Conservation (phyloP, 83 land plant genomes). For the Diphasiastrum complanatum region DNA sequence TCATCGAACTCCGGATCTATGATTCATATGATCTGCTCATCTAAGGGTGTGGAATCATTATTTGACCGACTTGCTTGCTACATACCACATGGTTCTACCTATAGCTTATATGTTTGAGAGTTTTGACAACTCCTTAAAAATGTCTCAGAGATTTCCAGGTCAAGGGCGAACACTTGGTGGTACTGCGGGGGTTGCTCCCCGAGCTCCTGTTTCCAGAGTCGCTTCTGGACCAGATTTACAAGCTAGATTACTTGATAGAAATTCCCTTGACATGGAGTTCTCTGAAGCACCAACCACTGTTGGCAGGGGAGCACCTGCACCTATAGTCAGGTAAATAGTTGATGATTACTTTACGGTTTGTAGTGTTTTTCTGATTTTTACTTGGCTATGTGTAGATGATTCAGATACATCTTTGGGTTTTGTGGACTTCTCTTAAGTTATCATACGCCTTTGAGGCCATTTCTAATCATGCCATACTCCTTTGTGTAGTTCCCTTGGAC, state of each 20-base stretch:
- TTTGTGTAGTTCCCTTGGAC: too few relatives aligned
- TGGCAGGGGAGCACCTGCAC: constrained; percentile 1
- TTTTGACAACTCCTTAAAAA: background rate
- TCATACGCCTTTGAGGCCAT: too few relatives aligned
- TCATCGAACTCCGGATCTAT: constrained; percentile 1
- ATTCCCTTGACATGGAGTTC: background rate
- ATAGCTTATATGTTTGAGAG: too few relatives aligned
- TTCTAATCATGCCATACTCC: too few relatives aligned
- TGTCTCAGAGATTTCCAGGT: constrained; percentile 68
- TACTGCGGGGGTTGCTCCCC: constrained; percentile 22
- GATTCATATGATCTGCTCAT: background rate
- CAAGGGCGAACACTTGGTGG: constrained; percentile 61
- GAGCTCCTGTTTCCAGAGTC: constrained; percentile 18
- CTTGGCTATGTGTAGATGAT: too few relatives aligned
- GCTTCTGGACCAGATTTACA: constrained; percentile 45
- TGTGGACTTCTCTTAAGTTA: too few relatives aligned
- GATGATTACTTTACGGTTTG: too few relatives aligned
- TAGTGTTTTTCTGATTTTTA: too few relatives aligned
- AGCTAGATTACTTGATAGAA: constrained; percentile 60
- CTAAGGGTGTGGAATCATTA: background rate
- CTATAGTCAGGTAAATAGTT: constrained; percentile 7
- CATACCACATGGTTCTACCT: background rate
- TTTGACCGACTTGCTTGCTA: background rate
- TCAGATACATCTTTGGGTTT: too few relatives aligned
- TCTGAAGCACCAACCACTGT: constrained; percentile 1